Percentiles rank a stretch among this genome's conserved stretches.
Evolutionary conservation across 768 basidiomycete species (phyloP).

Genomic region (Xerocomus potaroensis): DNA sequence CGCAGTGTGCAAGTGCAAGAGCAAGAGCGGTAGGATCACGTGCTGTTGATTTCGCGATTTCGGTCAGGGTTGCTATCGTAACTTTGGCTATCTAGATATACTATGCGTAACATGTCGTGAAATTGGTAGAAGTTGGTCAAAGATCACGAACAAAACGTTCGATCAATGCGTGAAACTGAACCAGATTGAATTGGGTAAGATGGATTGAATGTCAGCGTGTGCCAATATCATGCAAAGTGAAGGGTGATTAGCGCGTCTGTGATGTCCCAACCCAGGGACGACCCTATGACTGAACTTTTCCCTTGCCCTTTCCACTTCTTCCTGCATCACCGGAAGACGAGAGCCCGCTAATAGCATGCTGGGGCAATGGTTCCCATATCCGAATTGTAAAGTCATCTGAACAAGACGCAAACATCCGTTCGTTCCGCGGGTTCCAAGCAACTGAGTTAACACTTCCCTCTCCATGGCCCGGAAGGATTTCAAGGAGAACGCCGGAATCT

Average conservation of each 20-base stretch:
- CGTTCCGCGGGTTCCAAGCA: conserved; percentile 90
- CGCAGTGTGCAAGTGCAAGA: not conserved
- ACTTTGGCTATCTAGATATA: conserved; percentile 33
- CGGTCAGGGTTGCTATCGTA: conserved; percentile 27
- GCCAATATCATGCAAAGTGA: conserved; percentile 27
- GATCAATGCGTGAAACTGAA: conserved; percentile 17
- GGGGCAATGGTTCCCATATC: conserved; percentile 68
- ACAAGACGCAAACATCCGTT: conserved; percentile 93
- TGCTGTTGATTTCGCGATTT: conserved; percentile 18
- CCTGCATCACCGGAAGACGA: conserved; percentile 19
- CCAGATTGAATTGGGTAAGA: conserved; percentile 21
- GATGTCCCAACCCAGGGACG: conserved; percentile 16
- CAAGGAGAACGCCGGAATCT: conserved; percentile 77
- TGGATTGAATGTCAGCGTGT: conserved; percentile 28
- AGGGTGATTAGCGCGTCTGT: conserved; percentile 16
- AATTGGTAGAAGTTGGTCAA: conserved; percentile 18
- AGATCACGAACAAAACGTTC: conserved; percentile 24
- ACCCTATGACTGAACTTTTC: conserved; percentile 50
- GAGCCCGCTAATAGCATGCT: conserved; percentile 15
- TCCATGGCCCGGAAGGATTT: conserved; percentile 85
- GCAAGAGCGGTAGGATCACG: conserved; percentile 23
- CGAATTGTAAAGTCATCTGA: conserved; percentile 90
- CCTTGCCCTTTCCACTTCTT: conserved; percentile 57
- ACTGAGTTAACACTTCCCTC: conserved; percentile 91
- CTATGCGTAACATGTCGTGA: conserved; percentile 30